These are phyloP conservation scores for Kodamaea fungicola DNA, from an alignment of 1,139 yeast genomes.

Conservation along the genomic window DNA sequence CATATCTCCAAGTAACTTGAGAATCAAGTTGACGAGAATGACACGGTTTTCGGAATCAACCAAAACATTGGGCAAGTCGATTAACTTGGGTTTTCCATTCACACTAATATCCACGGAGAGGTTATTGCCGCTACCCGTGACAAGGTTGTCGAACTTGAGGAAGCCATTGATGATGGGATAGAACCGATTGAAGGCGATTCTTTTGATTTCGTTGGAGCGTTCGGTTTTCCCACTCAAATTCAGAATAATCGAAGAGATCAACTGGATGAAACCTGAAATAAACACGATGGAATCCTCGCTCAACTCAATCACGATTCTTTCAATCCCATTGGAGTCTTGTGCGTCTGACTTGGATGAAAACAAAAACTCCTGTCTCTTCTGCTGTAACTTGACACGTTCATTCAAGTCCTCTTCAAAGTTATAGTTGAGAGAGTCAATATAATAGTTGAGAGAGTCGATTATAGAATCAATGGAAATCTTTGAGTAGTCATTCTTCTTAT, in stretches of 20 bases:
- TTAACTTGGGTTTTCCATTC: constrained; percentile 15
- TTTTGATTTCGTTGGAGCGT: constrained; percentile 28
- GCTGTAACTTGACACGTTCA: constrained; percentile 28
- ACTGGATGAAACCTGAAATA: constrained; percentile 63
- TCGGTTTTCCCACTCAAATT: constrained; percentile 25
- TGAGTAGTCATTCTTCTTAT: constrained; percentile 39
- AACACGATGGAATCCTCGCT: constrained; percentile 82
- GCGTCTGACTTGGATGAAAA: constrained; percentile 21
- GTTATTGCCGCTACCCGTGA: constrained; percentile 19
- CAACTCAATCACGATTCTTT: constrained; percentile 46
- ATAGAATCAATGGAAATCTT: constrained; percentile 60
- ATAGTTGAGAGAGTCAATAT: constrained; percentile 49
- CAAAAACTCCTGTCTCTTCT: constrained; percentile 36
- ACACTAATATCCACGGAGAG: constrained; percentile 13
- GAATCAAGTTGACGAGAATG: constrained; percentile 31
- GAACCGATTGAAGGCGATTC: constrained; percentile 31
- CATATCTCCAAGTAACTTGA: constrained; percentile 45
- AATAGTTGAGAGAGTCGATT: constrained; percentile 53
- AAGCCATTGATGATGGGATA: constrained; percentile 35
- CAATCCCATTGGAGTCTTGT: constrained; percentile 15
- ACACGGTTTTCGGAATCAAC: constrained; percentile 38
- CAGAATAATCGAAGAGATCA: constrained; percentile 34
- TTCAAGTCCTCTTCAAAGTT: constrained; percentile 36
- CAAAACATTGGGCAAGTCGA: constrained; percentile 24
- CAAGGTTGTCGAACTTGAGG: constrained; percentile 40